Evolutionary conservation across 768 basidiomycete genomes (phyloP).

Genomic region (Pholiota microspora): DNA sequence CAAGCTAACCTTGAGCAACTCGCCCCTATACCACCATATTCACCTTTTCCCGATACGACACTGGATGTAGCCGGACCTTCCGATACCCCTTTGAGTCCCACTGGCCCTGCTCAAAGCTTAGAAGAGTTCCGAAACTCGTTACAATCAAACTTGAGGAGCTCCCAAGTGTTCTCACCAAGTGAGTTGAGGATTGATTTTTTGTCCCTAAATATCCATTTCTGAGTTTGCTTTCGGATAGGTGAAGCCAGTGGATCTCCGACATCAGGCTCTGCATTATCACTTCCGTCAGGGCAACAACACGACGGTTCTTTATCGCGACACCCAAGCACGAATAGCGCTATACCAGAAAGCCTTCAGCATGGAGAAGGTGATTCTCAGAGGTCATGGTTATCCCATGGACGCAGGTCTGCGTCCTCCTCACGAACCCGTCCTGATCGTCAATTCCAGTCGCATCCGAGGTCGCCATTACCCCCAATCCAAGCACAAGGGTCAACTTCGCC

Average conservation of each 20-base stretch:
- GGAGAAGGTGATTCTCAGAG: slow-evolving; percentile 13
- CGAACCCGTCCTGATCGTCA: neutral
- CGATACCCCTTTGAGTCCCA: slow-evolving; percentile 7
- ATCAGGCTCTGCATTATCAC: slow-evolving; percentile 6
- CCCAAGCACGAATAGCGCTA: slow-evolving; percentile 36
- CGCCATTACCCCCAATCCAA: slow-evolving; percentile 1
- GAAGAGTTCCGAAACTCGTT: slow-evolving; percentile 39
- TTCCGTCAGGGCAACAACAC: slow-evolving; percentile 11
- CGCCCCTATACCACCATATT: slow-evolving; percentile 37
- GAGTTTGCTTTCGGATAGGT: neutral
- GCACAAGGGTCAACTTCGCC: neutral
- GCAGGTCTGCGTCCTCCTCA: neutral
- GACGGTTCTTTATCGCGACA: slow-evolving; percentile 37
- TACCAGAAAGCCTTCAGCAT: slow-evolving; percentile 25
- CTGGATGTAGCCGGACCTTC: slow-evolving; percentile 6
- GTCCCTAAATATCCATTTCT: neutral
- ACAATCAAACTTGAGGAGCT: slow-evolving; percentile 24
- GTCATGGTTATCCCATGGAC: neutral
- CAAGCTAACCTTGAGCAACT: slow-evolving; percentile 2
- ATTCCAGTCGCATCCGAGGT: neutral
- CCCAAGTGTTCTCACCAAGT: slow-evolving; percentile 7
- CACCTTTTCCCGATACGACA: slow-evolving; percentile 23
- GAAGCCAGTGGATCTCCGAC: slow-evolving; percentile 7
- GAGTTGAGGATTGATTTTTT: neutral
- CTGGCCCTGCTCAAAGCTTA: slow-evolving; percentile 29